Evolutionary conservation across 768 basidiomycete genomes (phyloP), one percentile per base, ranked within the genome.

Genomic region (Gymnopilus dilepis): DNA sequence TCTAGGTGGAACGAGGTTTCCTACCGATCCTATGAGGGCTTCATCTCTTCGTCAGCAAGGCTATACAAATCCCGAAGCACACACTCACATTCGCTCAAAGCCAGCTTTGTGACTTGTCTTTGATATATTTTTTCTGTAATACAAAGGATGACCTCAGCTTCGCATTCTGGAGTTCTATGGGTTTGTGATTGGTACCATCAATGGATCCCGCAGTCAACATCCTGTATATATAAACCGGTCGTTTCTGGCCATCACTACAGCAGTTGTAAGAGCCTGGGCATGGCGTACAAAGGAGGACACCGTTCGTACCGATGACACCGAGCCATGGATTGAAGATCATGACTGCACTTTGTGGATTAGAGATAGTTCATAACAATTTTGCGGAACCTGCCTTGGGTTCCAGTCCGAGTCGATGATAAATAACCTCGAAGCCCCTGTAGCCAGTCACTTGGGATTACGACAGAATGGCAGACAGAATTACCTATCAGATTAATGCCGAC

Each of bases 311-410:
- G 85, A 75, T 97, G 94, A 71, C 96, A 97, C 51, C 97, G 86
- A 54, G 95, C 97, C 97, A 99, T 99, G 1, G 97, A 90, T 74
- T 99, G 97, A 17, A 95, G 74, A 76, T 99, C 97, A 68, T 92
- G 92, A 68, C 91, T 94, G 58, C 28, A 3, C 47, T 21, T 52
- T 58, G 30, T 60, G 56, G 19, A n/a, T 57, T 7, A 55, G 28
- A 58, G 37, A n/a, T 19, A 31, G n/a, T 24, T 28, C 38, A 37
- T 28, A 17, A 4, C 17, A 61, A 21, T 3, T n/a, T 37, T 26
- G 12, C 26, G 15, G 1, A 7, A 40, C 71, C 53, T 52, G 87
- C 89, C 92, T 93, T 34, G 95, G 95, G 76, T 96, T 97, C 95
- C 95, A 97, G 69, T 96, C 95, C 19, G 90, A 91, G 73, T 97